A percentile compares a stretch with the other conserved stretches of the same genome.
These are phyloP conservation scores for Sarcocystis neurona DNA, from an alignment of 169 alveolate genomes.

Conservation along the genomic window DNA sequence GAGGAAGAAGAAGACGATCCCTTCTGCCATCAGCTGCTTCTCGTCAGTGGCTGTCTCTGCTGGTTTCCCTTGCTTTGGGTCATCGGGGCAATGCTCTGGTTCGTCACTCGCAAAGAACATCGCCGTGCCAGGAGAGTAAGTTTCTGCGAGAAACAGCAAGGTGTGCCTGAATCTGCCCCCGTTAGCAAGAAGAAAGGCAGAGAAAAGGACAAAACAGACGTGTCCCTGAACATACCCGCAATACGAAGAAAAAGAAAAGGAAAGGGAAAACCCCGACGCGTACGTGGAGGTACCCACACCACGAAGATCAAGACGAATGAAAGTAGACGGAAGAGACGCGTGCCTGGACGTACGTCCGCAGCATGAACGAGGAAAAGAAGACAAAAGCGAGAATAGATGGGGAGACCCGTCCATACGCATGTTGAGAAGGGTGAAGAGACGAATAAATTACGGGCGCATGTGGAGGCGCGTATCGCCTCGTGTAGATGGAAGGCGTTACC, in stretches of 20 bases:
- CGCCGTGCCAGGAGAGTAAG: conserved; percentile 35
- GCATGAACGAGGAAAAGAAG: no score
- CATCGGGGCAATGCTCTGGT: conserved; percentile 27
- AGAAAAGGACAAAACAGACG: not conserved
- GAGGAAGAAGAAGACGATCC: conserved; percentile 46
- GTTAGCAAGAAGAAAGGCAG: not conserved
- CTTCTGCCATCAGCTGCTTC: conserved; percentile 51
- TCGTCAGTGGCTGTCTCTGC: conserved; percentile 35
- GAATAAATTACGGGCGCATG: no score
- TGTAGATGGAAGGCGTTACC: no score
- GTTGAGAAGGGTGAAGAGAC: no score
- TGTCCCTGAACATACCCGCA: not conserved
- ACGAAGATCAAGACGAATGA: not conserved
- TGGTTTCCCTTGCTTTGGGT: conserved; percentile 47
- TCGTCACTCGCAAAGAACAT: conserved; percentile 25
- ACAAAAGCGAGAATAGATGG: no score
- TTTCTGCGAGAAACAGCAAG: not conserved
- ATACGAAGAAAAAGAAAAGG: not conserved
- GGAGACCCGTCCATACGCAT: no score
- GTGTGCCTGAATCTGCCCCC: not conserved
- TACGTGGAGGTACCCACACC: no score
- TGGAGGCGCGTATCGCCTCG: no score
- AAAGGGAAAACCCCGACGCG: not conserved
- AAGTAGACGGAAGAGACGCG: no score
- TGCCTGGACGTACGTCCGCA: no score